Conservation (phyloP, 2,329 filamentous ascomycete species). For the Fusarium pseudocircinatum region DNA sequence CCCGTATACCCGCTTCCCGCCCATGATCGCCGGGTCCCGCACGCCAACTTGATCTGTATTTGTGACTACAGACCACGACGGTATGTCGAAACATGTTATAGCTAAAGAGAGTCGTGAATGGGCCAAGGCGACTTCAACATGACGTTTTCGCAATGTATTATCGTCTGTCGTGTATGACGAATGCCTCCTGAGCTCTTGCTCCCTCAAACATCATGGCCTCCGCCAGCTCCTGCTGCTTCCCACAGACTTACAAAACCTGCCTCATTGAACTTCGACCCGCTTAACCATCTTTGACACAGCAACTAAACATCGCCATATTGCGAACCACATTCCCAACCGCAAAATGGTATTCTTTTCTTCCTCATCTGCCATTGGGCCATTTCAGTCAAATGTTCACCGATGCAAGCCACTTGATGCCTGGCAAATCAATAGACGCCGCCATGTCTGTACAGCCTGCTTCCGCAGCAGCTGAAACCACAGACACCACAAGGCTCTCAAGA, state of each 20-base stretch:
- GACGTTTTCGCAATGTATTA: accelerated
- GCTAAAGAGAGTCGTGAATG: neutral
- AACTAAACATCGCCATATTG: neutral
- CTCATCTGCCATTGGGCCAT: neutral
- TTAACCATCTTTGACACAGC: neutral
- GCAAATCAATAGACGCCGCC: neutral
- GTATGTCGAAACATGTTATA: neutral
- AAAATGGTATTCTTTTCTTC: neutral
- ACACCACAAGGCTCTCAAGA: neutral
- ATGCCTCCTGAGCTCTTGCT: neutral
- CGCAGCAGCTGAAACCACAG: neutral
- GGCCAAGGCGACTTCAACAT: neutral
- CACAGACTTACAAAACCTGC: neutral
- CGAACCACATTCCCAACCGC: neutral
- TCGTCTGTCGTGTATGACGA: neutral
- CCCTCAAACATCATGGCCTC: neutral
- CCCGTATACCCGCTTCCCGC: neutral
- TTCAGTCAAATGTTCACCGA: too few relatives aligned
- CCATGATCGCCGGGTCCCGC: neutral
- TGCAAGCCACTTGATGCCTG: neutral
- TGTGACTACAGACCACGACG: neutral
- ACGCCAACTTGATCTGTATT: neutral
- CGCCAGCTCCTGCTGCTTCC: neutral
- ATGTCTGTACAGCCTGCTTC: neutral
- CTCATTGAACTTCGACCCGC: neutral